Evolutionary conservation across 2,329 filamentous ascomycete genomes (phyloP), one percentile per base, ranked within the genome.

Genomic region (Colletotrichum tropicale): DNA sequence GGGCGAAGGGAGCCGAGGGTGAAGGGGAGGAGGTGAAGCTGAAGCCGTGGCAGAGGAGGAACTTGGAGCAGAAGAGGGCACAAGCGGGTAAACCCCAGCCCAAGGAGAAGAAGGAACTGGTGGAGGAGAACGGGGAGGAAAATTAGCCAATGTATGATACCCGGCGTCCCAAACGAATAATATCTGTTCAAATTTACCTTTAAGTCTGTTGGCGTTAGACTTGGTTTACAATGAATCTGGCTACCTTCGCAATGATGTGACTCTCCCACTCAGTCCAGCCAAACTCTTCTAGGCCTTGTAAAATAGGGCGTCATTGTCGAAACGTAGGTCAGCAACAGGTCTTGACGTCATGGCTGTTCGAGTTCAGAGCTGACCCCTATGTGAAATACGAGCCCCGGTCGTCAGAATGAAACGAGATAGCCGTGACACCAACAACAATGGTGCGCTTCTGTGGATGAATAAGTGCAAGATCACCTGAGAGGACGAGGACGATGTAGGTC

Each of bases 1-100:
- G 90, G 89, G 88, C 88, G 75, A 91, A 89, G 82, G 89, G 90
- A 78, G 84, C 87, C 66, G 82, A 81, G n/a, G 79, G 79, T 28
- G 56, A 70, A 24, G 69, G 58, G 43, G 76, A 73, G 16, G 76
- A 76, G 55, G 28, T 62, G 8, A 77, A 65, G 70, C 48, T 68
- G 16, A 77, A 76, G 74, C 76, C 76, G 38, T 77, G 76, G 76
- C 68, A 77, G 55, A 74, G 48, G 70, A 71, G 66, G 66, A 77
- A 68, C 32, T 15, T 76, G 70, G 74, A 71, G 38, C 68, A 74
- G 32, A 70, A 75, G 48, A 76, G 16, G 48, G 74, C 64, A 15
- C 56, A 32, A 15, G 62, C 69, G 48, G 34, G 56, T 32, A 76
- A 58, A 13, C 72, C 65, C 43, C 64, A 66, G 58, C 18, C n/a